Evolutionary conservation across 192 early-diverging fungal genomes (phyloP).

Genomic region (Coemansia sp.): DNA sequence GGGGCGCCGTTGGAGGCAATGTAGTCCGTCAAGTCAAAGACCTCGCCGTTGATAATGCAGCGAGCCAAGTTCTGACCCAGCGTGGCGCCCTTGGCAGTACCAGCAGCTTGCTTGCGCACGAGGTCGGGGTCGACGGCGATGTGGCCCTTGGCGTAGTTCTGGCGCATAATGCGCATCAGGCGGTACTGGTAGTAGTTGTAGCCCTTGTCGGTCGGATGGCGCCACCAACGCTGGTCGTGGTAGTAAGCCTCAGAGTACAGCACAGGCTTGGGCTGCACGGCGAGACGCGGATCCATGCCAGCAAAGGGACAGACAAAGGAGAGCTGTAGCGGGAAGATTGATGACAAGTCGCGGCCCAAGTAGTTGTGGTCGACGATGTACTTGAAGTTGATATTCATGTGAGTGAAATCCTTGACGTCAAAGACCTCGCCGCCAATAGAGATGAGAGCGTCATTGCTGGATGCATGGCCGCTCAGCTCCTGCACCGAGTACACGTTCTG

Average conservation of each 20-base stretch:
- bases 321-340: conserved; percentile 70
- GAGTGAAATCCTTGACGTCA: conserved; percentile 67
- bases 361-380: conserved; percentile 60
- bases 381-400: conserved; percentile 55
- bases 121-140: conserved; percentile 63
- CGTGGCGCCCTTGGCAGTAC: conserved; percentile 39
- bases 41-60: conserved; percentile 69
- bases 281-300: conserved; percentile 58
- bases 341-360: conserved; percentile 65
- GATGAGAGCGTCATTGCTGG: conserved; percentile 62
- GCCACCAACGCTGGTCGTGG: conserved; percentile 73
- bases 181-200: conserved; percentile 73
- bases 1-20: conserved; percentile 54
- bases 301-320: conserved; percentile 61
- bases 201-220: conserved; percentile 58
- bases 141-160: conserved; percentile 67
- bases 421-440: conserved; percentile 84
- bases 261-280: conserved; percentile 53
- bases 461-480: conserved; percentile 63
- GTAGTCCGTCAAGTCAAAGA: conserved; percentile 75
- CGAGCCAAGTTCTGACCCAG: conserved; percentile 48
- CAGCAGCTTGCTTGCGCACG: conserved; percentile 58
- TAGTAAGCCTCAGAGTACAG: conserved; percentile 64
- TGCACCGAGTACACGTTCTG: conserved; percentile 70
- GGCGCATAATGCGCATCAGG: conserved; percentile 62